Percentiles rank a stretch among this genome's conserved stretches.
phyloP scores from a whole-genome alignment of 495 filamentous ascomycete species.

The Tuber calosporum region DNA sequence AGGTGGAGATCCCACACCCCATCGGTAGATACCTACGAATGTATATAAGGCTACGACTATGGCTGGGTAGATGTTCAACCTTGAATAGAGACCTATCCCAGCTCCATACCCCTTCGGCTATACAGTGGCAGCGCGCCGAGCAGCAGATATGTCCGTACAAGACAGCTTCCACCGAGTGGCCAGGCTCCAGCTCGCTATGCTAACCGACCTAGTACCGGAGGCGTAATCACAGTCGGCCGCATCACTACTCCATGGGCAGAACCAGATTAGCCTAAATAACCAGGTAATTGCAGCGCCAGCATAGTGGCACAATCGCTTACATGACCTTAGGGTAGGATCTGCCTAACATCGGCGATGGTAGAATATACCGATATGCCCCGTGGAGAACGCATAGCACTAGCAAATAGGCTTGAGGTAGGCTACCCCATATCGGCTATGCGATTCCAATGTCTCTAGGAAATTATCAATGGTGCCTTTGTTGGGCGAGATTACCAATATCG shows the following conservation, averaged over 20 bases:
- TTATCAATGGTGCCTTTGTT: no score
- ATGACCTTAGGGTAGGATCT: not conserved
- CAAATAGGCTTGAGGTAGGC: not conserved
- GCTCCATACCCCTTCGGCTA: no score
- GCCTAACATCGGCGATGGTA: not conserved
- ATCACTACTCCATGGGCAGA: not conserved
- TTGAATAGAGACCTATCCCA: no score
- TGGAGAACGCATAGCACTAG: not conserved
- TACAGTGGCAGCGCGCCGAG: no score
- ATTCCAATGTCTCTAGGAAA: no score
- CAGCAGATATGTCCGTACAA: no score
- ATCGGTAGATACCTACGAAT: no score
- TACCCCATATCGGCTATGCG: no score
- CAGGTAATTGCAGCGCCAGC: not conserved
- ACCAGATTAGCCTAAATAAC: not conserved
- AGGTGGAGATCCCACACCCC: no score
- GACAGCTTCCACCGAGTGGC: not conserved
- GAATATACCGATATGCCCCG: not conserved
- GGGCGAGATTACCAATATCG: no score
- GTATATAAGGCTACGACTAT: no score
- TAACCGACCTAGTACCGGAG: not conserved
- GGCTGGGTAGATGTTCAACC: no score
- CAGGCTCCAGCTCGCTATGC: not conserved
- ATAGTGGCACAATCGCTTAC: not conserved
- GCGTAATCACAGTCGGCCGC: not conserved